Percentiles rank a stretch among this genome's conserved stretches.
These are phyloP conservation scores for Xanthoconium stramineum DNA, from an alignment of 768 basidiomycete genomes.

Conservation along the genomic window DNA sequence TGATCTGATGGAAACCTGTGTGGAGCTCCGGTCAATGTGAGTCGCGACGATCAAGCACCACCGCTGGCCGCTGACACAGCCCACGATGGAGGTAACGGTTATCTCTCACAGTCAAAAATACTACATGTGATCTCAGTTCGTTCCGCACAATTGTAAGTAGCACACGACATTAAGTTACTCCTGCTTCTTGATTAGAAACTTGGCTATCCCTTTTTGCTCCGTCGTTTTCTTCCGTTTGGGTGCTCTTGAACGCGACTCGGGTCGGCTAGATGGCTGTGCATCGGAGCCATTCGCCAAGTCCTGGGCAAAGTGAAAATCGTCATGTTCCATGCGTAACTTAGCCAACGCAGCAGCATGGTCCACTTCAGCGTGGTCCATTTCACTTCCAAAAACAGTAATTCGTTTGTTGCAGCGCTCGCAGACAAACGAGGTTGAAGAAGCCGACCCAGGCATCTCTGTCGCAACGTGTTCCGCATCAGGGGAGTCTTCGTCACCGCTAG, in stretches of 20 bases:
- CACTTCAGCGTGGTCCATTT: conserved; percentile 17
- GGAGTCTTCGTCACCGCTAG: conserved; percentile 20
- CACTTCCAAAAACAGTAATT: conserved; percentile 34
- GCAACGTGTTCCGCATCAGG: not conserved
- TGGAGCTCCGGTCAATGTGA: not conserved
- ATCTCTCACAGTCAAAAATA: not conserved
- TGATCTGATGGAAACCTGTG: conserved; percentile 13
- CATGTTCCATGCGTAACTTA: conserved; percentile 64
- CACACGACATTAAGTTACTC: not conserved
- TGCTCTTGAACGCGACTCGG: conserved; percentile 12
- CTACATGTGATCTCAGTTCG: too few species aligned
- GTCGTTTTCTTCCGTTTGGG: conserved; percentile 32
- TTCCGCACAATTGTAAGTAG: too few species aligned
- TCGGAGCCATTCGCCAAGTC: conserved; percentile 55
- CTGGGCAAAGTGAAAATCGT: conserved; percentile 87
- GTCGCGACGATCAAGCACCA: conserved; percentile 20
- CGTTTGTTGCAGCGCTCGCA: conserved; percentile 58
- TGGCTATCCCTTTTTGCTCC: conserved; percentile 42
- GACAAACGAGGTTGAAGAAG: conserved; percentile 38
- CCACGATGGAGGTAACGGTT: not conserved
- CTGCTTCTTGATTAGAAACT: conserved; percentile 42
- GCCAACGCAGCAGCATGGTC: conserved; percentile 37
- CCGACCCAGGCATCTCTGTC: not conserved
- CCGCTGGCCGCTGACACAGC: not conserved
- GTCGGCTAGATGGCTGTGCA: not conserved